Percentiles rank a stretch among this genome's conserved stretches.
Evolutionary conservation across 2,329 filamentous ascomycete genomes (phyloP).

Genomic region (Fusarium incarnatum): DNA sequence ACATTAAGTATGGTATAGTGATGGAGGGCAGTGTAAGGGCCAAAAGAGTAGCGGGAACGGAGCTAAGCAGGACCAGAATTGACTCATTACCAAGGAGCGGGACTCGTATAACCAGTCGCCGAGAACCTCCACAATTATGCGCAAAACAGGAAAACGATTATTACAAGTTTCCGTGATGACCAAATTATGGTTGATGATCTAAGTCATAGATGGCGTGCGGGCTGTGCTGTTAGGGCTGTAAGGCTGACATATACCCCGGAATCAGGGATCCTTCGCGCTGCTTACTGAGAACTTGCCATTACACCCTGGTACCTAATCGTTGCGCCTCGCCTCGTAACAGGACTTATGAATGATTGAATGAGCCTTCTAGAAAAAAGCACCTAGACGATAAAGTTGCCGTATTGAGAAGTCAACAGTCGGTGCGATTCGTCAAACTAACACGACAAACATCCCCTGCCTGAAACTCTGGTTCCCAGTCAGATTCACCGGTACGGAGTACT

Average conservation of each 20-base stretch:
- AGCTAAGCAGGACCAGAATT: slow-evolving; percentile 23
- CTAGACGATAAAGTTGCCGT: not conserved
- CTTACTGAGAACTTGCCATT: slow-evolving; percentile 30
- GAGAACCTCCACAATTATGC: slow-evolving; percentile 13
- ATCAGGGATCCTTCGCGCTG: slow-evolving; percentile 37
- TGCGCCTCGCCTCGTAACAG: not conserved
- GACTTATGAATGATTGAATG: slow-evolving; percentile 9
- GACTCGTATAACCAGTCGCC: slow-evolving; percentile 15
- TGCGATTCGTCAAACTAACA: not conserved
- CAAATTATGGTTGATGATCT: slow-evolving; percentile 27
- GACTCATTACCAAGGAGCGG: slow-evolving; percentile 29
- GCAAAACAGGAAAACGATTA: slow-evolving; percentile 22
- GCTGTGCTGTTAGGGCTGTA: slow-evolving; percentile 44
- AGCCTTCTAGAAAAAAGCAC: slow-evolving; percentile 23
- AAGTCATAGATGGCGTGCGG: slow-evolving; percentile 10
- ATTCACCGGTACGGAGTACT: not conserved
- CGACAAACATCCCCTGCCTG: not conserved
- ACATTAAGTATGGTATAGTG: slow-evolving; percentile 7
- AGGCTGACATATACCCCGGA: slow-evolving; percentile 45
- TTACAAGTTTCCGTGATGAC: slow-evolving; percentile 7
- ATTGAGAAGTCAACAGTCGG: not conserved
- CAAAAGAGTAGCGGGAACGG: slow-evolving; percentile 24
- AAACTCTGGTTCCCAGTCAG: not conserved
- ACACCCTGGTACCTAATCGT: slow-evolving; percentile 8
- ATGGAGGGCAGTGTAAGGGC: slow-evolving; percentile 11